phyloP scores from a whole-genome alignment of 352 stramenopile species.

The Phytophthora uliginosa region DNA sequence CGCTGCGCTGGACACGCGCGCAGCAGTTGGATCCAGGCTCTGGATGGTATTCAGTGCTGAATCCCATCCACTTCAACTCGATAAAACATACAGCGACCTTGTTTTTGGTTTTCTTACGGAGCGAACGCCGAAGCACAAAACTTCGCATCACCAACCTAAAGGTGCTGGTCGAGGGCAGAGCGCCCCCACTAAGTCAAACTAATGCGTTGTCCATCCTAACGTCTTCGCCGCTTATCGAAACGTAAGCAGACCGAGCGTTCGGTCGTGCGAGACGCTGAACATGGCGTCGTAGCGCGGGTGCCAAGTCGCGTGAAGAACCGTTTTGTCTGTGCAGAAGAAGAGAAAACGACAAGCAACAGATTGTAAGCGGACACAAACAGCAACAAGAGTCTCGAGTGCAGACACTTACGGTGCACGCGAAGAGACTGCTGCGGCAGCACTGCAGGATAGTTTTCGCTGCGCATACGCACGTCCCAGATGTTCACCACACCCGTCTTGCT shows the following conservation, averaged over 20 bases:
- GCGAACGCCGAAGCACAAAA: slow-evolving; percentile 3
- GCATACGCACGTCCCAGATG: slow-evolving; percentile 86
- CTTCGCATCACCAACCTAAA: neutral
- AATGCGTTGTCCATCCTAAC: neutral
- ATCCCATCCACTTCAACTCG: slow-evolving; percentile 6
- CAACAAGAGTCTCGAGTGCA: neutral
- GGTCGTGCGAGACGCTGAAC: slow-evolving; percentile 88
- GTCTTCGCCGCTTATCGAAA: slow-evolving; percentile 55
- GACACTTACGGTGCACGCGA: slow-evolving; percentile 76
- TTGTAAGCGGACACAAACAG: slow-evolving; percentile 17
- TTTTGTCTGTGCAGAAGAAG: slow-evolving; percentile 67
- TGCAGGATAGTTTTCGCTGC: slow-evolving; percentile 57
- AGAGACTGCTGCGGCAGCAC: slow-evolving; percentile 83
- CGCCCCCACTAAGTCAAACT: neutral
- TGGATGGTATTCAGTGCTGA: slow-evolving; percentile 14
- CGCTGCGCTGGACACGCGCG: neutral
- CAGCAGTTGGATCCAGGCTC: neutral
- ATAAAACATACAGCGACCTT: slow-evolving; percentile 9
- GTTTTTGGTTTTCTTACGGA: neutral
- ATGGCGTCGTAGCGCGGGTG: slow-evolving; percentile 87
- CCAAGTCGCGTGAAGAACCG: slow-evolving; percentile 89
- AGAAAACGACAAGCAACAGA: slow-evolving; percentile 18
- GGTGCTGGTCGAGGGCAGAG: neutral
- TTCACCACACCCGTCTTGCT: slow-evolving; percentile 75
- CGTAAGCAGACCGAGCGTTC: slow-evolving; percentile 79